phyloP scores from a whole-genome alignment of 1,139 yeast species.

The Ogataea hybrid region DNA sequence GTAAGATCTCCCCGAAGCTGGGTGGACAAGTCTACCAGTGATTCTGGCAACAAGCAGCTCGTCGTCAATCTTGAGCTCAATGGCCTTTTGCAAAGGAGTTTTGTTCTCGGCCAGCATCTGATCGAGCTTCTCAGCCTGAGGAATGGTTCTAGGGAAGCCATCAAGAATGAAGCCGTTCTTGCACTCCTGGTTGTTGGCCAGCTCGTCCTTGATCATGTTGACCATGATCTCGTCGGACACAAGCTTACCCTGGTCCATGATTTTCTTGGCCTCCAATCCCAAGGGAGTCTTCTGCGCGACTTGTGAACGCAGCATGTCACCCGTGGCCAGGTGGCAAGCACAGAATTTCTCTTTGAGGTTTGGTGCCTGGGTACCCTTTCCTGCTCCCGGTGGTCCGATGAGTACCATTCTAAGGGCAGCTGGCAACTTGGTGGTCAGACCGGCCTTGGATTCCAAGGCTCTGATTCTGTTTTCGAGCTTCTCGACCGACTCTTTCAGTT shows the following conservation, averaged over 20 bases:
- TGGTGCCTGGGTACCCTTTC: conserved; percentile 99
- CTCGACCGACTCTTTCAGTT: conserved; percentile 59
- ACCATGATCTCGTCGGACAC: conserved; percentile 98
- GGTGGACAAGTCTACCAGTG: conserved; percentile 98
- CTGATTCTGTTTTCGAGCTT: conserved; percentile 68
- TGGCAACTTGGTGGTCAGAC: conserved; percentile 49
- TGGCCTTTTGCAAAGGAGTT: conserved; percentile 87
- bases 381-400: conserved; percentile 99
- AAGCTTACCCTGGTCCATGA: conserved; percentile 98
- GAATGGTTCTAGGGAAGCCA: conserved; percentile 99
- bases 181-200: conserved; percentile 83
- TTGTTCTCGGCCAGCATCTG: conserved; percentile 77
- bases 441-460: conserved; percentile 64
- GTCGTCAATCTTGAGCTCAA: conserved; percentile 95
- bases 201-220: conserved; percentile 90
- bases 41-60: conserved; percentile 95
- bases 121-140: conserved; percentile 97
- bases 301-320: conserved; percentile 98
- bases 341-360: conserved; percentile 91
- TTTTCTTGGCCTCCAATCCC: conserved; percentile 95
- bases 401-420: conserved; percentile 92
- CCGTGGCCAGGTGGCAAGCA: conserved; percentile 98
- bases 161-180: conserved; percentile 91
- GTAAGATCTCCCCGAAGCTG: conserved; percentile 97
- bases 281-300: conserved; percentile 87